Percentiles rank a stretch among this genome's conserved stretches.
phyloP scores from a whole-genome alignment of 2,329 filamentous ascomycete genomes.

The Colletotrichum higginsianum region DNA sequence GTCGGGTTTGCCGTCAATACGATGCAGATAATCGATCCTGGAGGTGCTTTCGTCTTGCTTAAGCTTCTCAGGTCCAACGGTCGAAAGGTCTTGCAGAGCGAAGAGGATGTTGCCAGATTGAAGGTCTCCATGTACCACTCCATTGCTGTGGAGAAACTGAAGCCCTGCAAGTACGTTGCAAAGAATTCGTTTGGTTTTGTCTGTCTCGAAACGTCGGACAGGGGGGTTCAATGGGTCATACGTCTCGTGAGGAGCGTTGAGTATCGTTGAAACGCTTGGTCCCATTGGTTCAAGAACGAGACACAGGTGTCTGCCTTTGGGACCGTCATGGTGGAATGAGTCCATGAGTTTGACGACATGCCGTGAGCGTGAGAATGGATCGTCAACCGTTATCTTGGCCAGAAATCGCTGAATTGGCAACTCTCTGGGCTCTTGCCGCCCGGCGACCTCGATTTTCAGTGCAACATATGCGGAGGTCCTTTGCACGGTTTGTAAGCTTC shows the following conservation, averaged over 20 bases:
- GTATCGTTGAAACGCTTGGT: conserved; percentile 43
- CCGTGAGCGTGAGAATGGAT: not conserved
- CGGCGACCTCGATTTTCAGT: conserved; percentile 48
- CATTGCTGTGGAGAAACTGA: conserved; percentile 25
- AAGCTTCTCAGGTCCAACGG: not conserved
- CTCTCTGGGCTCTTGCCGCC: conserved; percentile 31
- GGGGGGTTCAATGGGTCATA: conserved; percentile 8
- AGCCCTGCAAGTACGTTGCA: conserved; percentile 23
- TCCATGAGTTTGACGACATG: conserved; percentile 45
- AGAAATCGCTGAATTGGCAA: conserved; percentile 42
- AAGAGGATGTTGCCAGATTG: conserved; percentile 34
- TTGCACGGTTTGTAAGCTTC: not conserved
- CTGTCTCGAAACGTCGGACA: conserved; percentile 7
- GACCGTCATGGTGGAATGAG: conserved; percentile 50
- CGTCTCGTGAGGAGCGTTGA: conserved; percentile 40
- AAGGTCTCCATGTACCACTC: conserved; percentile 34
- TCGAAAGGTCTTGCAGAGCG: conserved; percentile 6
- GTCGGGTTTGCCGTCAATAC: conserved; percentile 22
- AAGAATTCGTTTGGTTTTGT: not conserved
- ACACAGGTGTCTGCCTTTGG: conserved; percentile 52
- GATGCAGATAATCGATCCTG: not conserved
- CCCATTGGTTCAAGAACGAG: conserved; percentile 52
- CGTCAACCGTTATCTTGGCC: conserved; percentile 10
- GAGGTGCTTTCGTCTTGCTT: not conserved
- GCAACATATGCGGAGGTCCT: conserved; percentile 45